These are phyloP conservation scores for Leptographium radiaticola DNA, from an alignment of 2,329 filamentous ascomycete species.

Conservation along the genomic window DNA sequence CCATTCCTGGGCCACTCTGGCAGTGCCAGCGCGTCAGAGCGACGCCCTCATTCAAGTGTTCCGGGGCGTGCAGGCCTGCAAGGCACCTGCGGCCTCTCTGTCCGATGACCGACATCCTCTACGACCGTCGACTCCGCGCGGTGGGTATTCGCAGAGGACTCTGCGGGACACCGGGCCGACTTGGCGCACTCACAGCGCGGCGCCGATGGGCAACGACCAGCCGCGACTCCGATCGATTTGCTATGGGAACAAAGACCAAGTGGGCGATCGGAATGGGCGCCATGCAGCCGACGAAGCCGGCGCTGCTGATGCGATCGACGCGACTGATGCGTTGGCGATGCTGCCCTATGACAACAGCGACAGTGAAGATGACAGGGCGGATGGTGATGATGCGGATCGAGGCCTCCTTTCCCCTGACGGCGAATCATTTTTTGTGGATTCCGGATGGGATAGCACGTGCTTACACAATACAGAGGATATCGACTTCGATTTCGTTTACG, in stretches of 20 bases:
- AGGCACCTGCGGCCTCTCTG: conserved; percentile 12
- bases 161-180: not conserved
- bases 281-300: not conserved
- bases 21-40: not conserved
- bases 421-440: conserved; percentile 53
- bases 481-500: conserved; percentile 99
- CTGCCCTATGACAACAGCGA: conserved; percentile 8
- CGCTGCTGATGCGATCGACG: not conserved
- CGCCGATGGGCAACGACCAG: not conserved
- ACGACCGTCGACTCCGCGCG: too few relatives aligned
- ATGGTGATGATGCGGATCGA: conserved; percentile 13
- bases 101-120: conserved; percentile 37
- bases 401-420: conserved; percentile 30
- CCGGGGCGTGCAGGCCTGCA: not conserved
- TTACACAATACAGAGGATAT: conserved; percentile 96
- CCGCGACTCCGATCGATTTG: not conserved
- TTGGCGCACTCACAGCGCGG: not conserved
- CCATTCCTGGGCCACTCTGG: not conserved
- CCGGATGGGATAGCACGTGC: conserved; percentile 65
- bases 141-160: conserved; percentile 18
- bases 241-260: not conserved
- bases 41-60: conserved; percentile 10
- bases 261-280: not conserved
- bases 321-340: conserved; percentile 1
- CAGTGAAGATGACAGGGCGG: not conserved